A percentile compares a stretch with the other conserved stretches of the same genome.
Evolutionary conservation across 345 rosid species (phyloP).

Genomic region (Eucalyptus cloeziana): DNA sequence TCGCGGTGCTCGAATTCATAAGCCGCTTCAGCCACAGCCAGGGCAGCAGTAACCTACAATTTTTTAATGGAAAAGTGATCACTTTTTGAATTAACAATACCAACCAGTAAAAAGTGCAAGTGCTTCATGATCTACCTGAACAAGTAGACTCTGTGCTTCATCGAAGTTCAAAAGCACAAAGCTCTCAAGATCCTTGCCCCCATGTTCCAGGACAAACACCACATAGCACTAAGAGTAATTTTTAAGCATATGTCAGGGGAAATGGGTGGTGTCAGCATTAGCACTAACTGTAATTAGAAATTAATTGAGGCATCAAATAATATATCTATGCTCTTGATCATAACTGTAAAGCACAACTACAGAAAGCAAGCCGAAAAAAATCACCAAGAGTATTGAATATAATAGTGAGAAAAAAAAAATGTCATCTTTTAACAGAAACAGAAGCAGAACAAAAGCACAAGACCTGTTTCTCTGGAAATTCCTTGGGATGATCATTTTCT

Average conservation of each 20-base stretch:
- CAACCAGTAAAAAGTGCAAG: not conserved
- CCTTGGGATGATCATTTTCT: slow-evolving; percentile 87
- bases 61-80: not conserved
- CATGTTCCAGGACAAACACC: slow-evolving; percentile 86
- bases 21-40: slow-evolving; percentile 94
- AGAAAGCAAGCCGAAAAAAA: not conserved
- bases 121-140: slow-evolving; percentile 39
- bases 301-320: not conserved
- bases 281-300: not conserved
- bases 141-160: slow-evolving; percentile 75
- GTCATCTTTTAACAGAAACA: not conserved
- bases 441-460: not conserved
- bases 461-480: slow-evolving; percentile 76
- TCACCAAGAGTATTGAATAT: not conserved
- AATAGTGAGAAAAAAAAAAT: not conserved
- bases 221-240: slow-evolving; percentile 55
- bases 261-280: not conserved
- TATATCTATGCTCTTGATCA: not conserved
- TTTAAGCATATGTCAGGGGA: not conserved
- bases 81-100: not conserved
- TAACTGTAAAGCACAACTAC: not conserved
- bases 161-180: slow-evolving; percentile 70
- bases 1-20: slow-evolving; percentile 94
- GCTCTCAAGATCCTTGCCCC: slow-evolving; percentile 93
- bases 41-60: slow-evolving; percentile 71